Percentiles rank a stretch among this genome's conserved stretches.
Conservation (phyloP, 805 yeast species). For the Pichia ethanolica region DNA sequence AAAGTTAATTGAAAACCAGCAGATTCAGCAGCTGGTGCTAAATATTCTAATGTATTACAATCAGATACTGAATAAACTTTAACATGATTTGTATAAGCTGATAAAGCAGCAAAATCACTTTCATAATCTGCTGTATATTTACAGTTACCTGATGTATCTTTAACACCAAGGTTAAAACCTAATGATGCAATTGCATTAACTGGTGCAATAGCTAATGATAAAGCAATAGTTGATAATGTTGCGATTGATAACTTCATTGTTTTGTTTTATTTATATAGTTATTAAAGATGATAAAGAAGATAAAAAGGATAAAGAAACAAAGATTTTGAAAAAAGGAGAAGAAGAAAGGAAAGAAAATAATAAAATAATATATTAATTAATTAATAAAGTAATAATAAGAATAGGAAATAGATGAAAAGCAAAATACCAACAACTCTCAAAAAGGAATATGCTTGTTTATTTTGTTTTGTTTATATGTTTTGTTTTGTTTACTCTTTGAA, state of each 20-base stretch:
- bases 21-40: conserved; percentile 81
- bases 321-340: neutral
- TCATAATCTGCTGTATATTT: conserved; percentile 65
- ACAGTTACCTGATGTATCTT: conserved; percentile 68
- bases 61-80: conserved; percentile 91
- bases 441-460: no score
- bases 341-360: no score
- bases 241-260: conserved; percentile 23
- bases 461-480: no score
- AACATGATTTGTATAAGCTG: conserved; percentile 53
- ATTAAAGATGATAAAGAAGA: neutral
- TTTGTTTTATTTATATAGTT: neutral
- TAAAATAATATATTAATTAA: no score
- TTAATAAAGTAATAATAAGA: no score
- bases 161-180: conserved; percentile 83
- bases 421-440: no score
- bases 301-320: neutral
- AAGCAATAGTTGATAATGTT: conserved; percentile 19
- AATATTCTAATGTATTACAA: conserved; percentile 77
- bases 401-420: no score
- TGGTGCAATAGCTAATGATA: conserved; percentile 14
- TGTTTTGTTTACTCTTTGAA: no score
- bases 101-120: conserved; percentile 54
- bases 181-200: conserved; percentile 28
- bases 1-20: conserved; percentile 70